phyloP scores from a whole-genome alignment of 768 basidiomycete species.

The Auricularia heimuer region DNA sequence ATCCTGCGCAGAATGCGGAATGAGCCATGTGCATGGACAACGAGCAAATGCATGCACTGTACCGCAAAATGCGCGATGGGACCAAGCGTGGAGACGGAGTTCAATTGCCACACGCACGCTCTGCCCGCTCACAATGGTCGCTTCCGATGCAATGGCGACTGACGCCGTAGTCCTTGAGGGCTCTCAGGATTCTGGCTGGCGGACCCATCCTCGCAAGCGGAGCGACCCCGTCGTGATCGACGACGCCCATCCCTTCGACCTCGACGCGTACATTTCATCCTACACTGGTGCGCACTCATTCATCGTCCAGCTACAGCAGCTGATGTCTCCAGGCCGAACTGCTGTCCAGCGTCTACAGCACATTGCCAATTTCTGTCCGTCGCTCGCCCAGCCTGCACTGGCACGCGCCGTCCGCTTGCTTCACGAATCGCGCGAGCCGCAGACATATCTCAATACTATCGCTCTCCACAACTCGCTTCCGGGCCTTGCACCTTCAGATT shows the following conservation, averaged over 20 bases:
- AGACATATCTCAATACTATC: conserved; percentile 17
- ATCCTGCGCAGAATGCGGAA: neutral
- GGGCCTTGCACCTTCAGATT: conserved; percentile 33
- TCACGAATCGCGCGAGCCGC: conserved; percentile 56
- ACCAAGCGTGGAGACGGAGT: neutral
- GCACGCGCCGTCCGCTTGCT: conserved; percentile 56
- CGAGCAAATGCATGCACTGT: neutral
- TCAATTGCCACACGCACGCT: neutral
- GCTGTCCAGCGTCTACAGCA: conserved; percentile 65
- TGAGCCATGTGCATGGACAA: neutral
- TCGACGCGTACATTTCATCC: conserved; percentile 66
- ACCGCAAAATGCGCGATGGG: neutral
- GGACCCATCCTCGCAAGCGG: neutral
- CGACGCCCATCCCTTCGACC: conserved; percentile 78
- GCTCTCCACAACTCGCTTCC: conserved; percentile 21
- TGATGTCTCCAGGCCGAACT: conserved; percentile 49
- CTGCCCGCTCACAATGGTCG: neutral
- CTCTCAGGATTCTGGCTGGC: neutral
- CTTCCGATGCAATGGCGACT: neutral
- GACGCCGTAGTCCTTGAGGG: neutral
- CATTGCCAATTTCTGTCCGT: conserved; percentile 54
- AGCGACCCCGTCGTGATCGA: conserved; percentile 35
- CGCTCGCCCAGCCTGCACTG: conserved; percentile 64
- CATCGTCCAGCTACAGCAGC: neutral
- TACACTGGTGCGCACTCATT: conserved; percentile 50